Base-by-base conservation (phyloP, 2,329 filamentous ascomycete genomes). In the Aspergillus piperis region DNA sequence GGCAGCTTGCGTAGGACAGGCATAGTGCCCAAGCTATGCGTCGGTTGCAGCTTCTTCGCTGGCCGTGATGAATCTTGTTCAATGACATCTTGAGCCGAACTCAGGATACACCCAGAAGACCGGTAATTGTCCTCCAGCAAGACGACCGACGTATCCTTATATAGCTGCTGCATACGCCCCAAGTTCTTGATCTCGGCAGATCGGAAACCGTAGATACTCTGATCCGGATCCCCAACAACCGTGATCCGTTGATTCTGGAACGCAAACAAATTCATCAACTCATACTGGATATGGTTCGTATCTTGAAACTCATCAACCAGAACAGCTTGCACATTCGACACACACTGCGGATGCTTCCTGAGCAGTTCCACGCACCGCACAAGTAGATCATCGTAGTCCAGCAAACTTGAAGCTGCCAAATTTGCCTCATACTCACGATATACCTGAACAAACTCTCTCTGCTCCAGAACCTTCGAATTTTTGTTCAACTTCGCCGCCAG, bases 231-330 rank as follows among this genome's bases (percentile, higher is more conserved):
- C 36, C 94, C 95, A 4, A 99, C 95, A 61, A 97, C 91, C 0
- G 94, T 98, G 66, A 98, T 94, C n/a, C 87, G 84, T 58, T 86
- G 84, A 47, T 84, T 83, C 21, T 82, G 79, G 62, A 91, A 87
- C 1, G 93, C 91, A 69, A 99, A 88, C 0, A 96, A 83, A 64
- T 86, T 89, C 92, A 97, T 97, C 44, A 99, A 80, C 67, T 97
- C 92, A 70, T 96, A 98, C 75, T 99, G 94, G 4, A 97, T 88
- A 19, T 91, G 86, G 72, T 98, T 99, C 7, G 94, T 98, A 77
- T 99, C 94, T 76, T 99, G 94, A 64, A 97, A 99, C 72, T 99
- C 94, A 73, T 99, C 94, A 63, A 99, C 96, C 49, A 99, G 82
- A 6, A 98, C 92, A 0, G 91, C 87, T 74, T 97, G 88, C 17